Evolutionary conservation across 441 rosid genomes (phyloP), one percentile per base, ranked within the genome.

Genomic region (Pelargonium cotyledonis): DNA sequence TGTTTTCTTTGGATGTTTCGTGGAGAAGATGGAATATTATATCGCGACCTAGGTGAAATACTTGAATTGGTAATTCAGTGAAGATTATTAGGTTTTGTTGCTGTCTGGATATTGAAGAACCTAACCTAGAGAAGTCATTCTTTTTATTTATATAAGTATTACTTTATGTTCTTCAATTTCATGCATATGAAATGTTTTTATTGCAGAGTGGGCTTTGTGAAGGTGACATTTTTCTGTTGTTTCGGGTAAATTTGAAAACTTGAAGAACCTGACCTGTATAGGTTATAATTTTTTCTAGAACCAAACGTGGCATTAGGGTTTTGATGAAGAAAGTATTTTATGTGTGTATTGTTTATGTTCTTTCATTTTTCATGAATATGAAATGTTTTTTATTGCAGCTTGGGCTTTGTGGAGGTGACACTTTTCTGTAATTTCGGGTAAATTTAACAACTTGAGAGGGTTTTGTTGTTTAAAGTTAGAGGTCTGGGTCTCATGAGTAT

Each of bases 401-500:
- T 68, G 72, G 78, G 78, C 60, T 77, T 60, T 80, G 79, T 70
- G 76, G 76, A 81, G 84, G 84, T 80, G 79, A 75, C 73, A 47
- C 77, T 72, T 65, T 64, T 66, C 44, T 70, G 75, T 78, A 77
- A 66, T 73, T 77, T 73, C 72, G 77, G 86, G 79, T 82, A 80
- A 77, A 70, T 76, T 78, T 76, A 44, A 76, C 77, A 76, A 77
- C 82, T 78, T 85, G 81, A 73, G 81, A 81, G 75, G 85, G 90
- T 80, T 85, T 75, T 85, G 85, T 77, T 81, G 83, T 83, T 86
- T 83, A 78, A 78, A 76, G 80, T 79, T 73, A 81, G 79, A 83
- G 83, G 79, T 80, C 83, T 82, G 79, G 90, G 78, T 88, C 90
- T 92, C 91, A 89, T 94, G 96, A 91, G 90, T 86, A 80, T 87